These are phyloP conservation scores for Cutaneotrichosporon sp. DNA, from an alignment of 1,284 basidiomycete genomes.

Conservation along the genomic window DNA sequence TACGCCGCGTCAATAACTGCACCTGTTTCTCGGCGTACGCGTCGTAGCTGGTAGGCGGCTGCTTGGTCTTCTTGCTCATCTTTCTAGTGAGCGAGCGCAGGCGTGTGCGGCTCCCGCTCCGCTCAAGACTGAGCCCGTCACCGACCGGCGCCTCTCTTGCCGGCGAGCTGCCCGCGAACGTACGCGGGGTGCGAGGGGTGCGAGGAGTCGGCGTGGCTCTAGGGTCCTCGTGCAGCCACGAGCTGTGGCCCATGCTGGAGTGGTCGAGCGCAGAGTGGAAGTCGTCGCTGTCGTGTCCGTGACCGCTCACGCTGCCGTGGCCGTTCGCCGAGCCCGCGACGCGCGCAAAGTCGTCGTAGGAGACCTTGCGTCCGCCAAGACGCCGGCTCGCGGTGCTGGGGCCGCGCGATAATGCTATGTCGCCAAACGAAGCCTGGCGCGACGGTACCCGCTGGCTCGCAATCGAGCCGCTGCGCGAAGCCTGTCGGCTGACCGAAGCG, in stretches of 20 bases:
- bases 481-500: not conserved
- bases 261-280: conserved; percentile 11
- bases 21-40: conserved; percentile 36
- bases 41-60: conserved; percentile 42
- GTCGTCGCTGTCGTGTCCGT: conserved; percentile 8
- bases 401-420: not conserved
- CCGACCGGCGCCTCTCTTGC: conserved; percentile 11
- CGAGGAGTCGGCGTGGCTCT: not conserved
- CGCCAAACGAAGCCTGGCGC: not conserved
- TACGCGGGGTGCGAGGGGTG: conserved; percentile 1
- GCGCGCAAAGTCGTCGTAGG: conserved; percentile 6
- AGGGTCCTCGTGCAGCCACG: conserved; percentile 11
- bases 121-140: conserved; percentile 7
- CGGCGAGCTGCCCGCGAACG: conserved; percentile 8
- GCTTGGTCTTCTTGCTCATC: conserved; percentile 21
- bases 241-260: conserved; percentile 4
- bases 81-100: conserved; percentile 19
- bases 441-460: not conserved
- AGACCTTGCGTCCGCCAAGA: not conserved
- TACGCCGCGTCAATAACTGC: conserved; percentile 31
- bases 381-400: not conserved
- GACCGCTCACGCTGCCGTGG: conserved; percentile 1
- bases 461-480: not conserved
- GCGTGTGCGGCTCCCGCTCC: not conserved
- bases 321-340: not conserved